Base-by-base conservation (phyloP, 1,139 yeast genomes). In the Kodamaea sp. region DNA sequence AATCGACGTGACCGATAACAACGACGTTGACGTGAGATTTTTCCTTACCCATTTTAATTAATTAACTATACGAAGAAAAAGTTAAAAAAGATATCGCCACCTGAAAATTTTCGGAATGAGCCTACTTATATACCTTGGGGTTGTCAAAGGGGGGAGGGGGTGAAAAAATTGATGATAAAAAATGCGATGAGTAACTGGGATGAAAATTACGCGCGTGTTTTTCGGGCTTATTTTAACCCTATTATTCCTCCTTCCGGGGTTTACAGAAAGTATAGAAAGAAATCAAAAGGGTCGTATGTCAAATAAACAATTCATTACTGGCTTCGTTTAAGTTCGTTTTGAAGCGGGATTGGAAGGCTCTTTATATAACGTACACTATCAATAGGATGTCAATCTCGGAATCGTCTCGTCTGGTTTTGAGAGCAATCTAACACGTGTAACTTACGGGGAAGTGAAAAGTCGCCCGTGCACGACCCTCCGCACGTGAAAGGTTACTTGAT, bases 21-120 rank as follows among this genome's bases (percentile, higher is more conserved):
- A 90, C 97, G 77, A 89, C 92, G 95, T 90, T 90, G 77, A 89
- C 85, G 87, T 90, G 97, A 76, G 79, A 67, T 84, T 88, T 89
- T 68, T 83, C 96, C 76, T 87, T 87, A 80, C 96, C 92, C 90
- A 51, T 50, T 42, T 29, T 48, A 9, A 18, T 18, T 39, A 28
- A 31, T 31, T 34, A 19, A 26, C 25, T 26, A 11, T 28, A 29
- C 19, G 27, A 30, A 26, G 23, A 37, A 18, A 18, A 9, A 18
- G 9, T 28, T 24, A 15, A 15, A 16, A 13, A 20, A 14, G 25
- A n/a, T n/a, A n/a, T 9, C 9, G 6, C 8, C 21, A 6, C 9
- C 9, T 18, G 9, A 18, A 18, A 18, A 18, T 18, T 18, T 18
- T 18, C 21, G 21, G 32, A 21, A 13, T 18, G 32, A 18, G 29